Evolutionary conservation across 2,329 filamentous ascomycete species (phyloP).

Genomic region (Cladosporium phlei): DNA sequence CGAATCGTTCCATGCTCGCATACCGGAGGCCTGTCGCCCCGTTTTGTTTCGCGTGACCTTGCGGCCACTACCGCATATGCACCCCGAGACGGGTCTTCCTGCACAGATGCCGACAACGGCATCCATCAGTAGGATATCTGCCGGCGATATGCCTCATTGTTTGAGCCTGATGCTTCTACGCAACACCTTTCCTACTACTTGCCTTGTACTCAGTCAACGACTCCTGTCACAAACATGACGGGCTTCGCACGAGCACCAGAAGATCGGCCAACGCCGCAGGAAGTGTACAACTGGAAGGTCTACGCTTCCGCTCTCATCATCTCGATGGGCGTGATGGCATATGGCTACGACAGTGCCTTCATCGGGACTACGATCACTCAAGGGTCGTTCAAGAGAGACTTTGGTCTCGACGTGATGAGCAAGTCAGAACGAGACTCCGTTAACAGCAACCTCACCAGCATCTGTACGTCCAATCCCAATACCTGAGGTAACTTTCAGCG

Average conservation of each 20-base stretch:
- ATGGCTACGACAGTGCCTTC: conserved; percentile 53
- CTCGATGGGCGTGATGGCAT: conserved; percentile 43
- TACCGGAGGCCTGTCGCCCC: no score
- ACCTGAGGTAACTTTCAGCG: background rate
- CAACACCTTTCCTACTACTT: no score
- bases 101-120: no score
- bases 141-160: no score
- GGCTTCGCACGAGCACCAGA: conserved; percentile 47
- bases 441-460: conserved; percentile 47
- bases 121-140: no score
- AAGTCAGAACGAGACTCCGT: conserved; percentile 36
- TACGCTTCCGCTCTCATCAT: conserved; percentile 48
- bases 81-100: no score
- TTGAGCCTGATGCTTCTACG: background rate
- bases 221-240: no score
- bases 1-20: no score
- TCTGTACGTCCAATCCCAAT: conserved; percentile 25
- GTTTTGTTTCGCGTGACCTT: no score
- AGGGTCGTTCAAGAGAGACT: conserved; percentile 45
- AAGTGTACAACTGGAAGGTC: conserved; percentile 52
- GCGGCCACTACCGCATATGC: no score
- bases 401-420: conserved; percentile 33
- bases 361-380: conserved; percentile 52
- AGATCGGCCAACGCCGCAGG: conserved; percentile 52
- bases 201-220: no score